These are phyloP conservation scores for Elsinoe arachidis DNA, from an alignment of 2,329 filamentous ascomycete species.

Conservation along the genomic window DNA sequence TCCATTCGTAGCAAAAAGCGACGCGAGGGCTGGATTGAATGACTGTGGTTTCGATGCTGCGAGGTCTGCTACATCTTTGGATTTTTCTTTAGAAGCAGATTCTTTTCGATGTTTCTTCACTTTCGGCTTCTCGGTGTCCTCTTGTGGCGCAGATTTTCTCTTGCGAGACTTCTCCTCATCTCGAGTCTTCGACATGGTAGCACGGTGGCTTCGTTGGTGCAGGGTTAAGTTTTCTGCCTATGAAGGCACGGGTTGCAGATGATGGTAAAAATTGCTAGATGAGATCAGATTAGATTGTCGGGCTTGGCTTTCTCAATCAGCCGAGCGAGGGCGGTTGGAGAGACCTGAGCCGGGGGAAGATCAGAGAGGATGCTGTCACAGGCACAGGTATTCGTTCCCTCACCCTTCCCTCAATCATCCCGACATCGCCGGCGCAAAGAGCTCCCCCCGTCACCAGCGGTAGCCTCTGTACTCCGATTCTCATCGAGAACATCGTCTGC, in stretches of 20 bases:
- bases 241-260: no score
- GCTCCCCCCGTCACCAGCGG: no score
- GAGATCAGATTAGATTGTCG: constrained; percentile 13
- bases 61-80: background rate
- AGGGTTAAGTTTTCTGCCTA: no score
- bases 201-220: background rate
- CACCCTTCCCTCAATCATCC: background rate
- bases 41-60: background rate
- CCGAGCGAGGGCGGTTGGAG: constrained; percentile 10
- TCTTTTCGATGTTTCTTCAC: constrained; percentile 8
- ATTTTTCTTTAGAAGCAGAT: background rate
- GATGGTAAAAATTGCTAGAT: background rate
- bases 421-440: background rate
- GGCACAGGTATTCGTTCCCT: background rate
- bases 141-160: constrained; percentile 2
- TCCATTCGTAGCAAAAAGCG: constrained; percentile 39
- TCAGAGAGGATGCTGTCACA: constrained; percentile 7
- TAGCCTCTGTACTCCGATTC: no score
- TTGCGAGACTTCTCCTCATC: background rate
- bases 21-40: constrained; percentile 37
- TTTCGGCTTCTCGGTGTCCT: constrained; percentile 4
- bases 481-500: background rate
- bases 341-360: background rate
- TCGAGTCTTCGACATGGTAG: constrained; percentile 3
- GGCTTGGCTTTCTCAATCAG: constrained; percentile 9